Evolutionary conservation across 1,284 basidiomycete genomes (phyloP).

Genomic region (Ceratobasidium sp.): DNA sequence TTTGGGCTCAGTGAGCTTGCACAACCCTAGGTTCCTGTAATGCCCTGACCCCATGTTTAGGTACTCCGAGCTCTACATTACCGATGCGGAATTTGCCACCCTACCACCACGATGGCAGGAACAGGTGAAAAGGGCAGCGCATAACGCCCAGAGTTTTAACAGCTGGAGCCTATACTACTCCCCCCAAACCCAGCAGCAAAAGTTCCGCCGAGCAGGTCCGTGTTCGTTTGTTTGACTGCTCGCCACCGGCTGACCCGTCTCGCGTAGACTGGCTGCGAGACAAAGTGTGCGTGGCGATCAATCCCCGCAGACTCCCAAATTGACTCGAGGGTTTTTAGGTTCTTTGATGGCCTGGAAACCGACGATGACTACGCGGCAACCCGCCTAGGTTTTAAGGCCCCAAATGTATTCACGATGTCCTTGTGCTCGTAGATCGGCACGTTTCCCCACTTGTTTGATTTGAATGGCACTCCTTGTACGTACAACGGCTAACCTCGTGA

Average conservation of each 20-base stretch:
- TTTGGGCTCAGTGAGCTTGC: slow-evolving; percentile 75
- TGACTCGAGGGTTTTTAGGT: slow-evolving; percentile 35
- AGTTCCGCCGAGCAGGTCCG: slow-evolving; percentile 33
- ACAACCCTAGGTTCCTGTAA: neutral
- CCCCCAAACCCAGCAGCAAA: slow-evolving; percentile 35
- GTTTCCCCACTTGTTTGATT: neutral
- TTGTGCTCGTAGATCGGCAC: slow-evolving; percentile 30
- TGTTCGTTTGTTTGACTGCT: neutral
- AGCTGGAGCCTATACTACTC: slow-evolving; percentile 41
- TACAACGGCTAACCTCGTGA: slow-evolving; percentile 10
- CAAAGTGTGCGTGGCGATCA: slow-evolving; percentile 58
- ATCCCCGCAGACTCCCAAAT: neutral
- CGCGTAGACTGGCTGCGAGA: slow-evolving; percentile 77
- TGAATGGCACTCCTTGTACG: neutral
- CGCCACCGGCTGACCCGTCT: slow-evolving; percentile 28
- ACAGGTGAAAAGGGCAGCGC: slow-evolving; percentile 68
- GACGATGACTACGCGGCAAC: slow-evolving; percentile 67
- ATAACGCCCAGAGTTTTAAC: slow-evolving; percentile 45
- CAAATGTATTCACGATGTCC: slow-evolving; percentile 77
- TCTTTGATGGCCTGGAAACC: slow-evolving; percentile 70
- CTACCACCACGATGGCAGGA: slow-evolving; percentile 73
- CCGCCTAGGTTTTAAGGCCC: slow-evolving; percentile 76
- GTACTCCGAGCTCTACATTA: slow-evolving; percentile 70
- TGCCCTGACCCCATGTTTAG: slow-evolving; percentile 31
- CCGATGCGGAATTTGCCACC: slow-evolving; percentile 70